A percentile compares a stretch with the other conserved stretches of the same genome.
These are phyloP conservation scores for Nemania sp. DNA, from an alignment of 2,329 filamentous ascomycete species.

Conservation along the genomic window DNA sequence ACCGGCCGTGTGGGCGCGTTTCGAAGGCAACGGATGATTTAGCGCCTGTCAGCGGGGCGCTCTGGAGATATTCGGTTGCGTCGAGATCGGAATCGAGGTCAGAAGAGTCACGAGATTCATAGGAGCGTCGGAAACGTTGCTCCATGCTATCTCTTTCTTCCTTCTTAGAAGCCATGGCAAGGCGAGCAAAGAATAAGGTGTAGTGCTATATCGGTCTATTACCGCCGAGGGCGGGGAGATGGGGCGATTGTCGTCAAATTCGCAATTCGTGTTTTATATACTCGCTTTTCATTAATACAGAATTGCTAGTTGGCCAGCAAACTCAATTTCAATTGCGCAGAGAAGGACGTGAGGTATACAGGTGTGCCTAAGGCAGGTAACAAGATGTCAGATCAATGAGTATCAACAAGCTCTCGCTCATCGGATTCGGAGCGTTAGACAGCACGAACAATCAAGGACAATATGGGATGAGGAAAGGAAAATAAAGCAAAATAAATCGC, in stretches of 20 bases:
- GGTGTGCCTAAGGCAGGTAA: no score
- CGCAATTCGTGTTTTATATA: no score
- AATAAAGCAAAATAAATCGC: not conserved
- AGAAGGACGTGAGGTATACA: no score
- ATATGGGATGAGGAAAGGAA: no score
- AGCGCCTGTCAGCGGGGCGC: constrained; percentile 50
- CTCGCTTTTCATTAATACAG: no score
- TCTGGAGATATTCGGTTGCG: constrained; percentile 55
- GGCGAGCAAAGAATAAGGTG: not conserved
- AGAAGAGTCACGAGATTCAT: constrained; percentile 45
- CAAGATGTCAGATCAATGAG: no score
- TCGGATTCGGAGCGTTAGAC: no score
- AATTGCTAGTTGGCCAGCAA: no score
- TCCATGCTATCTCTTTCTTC: constrained; percentile 37
- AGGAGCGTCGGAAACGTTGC: constrained; percentile 50
- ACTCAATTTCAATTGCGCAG: no score
- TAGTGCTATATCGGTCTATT: not conserved
- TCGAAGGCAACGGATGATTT: constrained; percentile 42
- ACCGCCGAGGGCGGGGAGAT: not conserved
- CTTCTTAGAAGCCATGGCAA: constrained; percentile 29
- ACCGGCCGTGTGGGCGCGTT: constrained; percentile 44
- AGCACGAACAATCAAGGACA: no score
- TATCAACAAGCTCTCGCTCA: no score
- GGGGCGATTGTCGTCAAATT: not conserved
- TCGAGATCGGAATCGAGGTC: constrained; percentile 52